These are phyloP conservation scores for Limonium bicolor DNA, from an alignment of 148 eudicot species.

Conservation along the genomic window DNA sequence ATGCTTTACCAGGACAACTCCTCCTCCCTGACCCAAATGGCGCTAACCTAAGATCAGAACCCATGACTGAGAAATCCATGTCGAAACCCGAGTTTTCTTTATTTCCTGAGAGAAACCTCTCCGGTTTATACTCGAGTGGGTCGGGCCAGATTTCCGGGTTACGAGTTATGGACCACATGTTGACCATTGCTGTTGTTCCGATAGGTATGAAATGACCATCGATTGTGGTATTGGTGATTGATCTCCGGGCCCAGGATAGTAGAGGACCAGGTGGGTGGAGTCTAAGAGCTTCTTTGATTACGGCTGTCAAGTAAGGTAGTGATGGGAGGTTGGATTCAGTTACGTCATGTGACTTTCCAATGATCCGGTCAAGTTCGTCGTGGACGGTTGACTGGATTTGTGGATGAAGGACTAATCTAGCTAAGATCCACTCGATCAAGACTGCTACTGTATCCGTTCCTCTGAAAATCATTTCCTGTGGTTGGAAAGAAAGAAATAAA, in stretches of 20 bases:
- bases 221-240: constrained; percentile 30
- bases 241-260: constrained; percentile 61
- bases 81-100: not conserved
- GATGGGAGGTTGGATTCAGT: constrained; percentile 24
- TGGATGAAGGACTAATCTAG: constrained; percentile 50
- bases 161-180: constrained; percentile 59
- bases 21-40: constrained; percentile 82
- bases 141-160: constrained; percentile 44
- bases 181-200: constrained; percentile 65
- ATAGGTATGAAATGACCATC: constrained; percentile 49
- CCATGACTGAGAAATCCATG: constrained; percentile 29
- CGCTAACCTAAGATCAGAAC: constrained; percentile 65
- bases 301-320: constrained; percentile 25
- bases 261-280: constrained; percentile 76
- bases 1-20: constrained; percentile 63
- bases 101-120: constrained; percentile 15
- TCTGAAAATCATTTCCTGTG: constrained; percentile 72
- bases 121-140: constrained; percentile 31
- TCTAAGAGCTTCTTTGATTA: constrained; percentile 51
- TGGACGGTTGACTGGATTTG: constrained; percentile 48
- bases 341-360: constrained; percentile 35
- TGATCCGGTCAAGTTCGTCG: constrained; percentile 32
- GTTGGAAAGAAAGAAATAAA: not conserved
- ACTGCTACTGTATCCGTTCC: constrained; percentile 77
- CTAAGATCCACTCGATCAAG: constrained; percentile 61